Percentiles rank a stretch among this genome's conserved stretches.
Conservation (phyloP, 2,329 filamentous ascomycete genomes). For the Plectosphaerella sp. region DNA sequence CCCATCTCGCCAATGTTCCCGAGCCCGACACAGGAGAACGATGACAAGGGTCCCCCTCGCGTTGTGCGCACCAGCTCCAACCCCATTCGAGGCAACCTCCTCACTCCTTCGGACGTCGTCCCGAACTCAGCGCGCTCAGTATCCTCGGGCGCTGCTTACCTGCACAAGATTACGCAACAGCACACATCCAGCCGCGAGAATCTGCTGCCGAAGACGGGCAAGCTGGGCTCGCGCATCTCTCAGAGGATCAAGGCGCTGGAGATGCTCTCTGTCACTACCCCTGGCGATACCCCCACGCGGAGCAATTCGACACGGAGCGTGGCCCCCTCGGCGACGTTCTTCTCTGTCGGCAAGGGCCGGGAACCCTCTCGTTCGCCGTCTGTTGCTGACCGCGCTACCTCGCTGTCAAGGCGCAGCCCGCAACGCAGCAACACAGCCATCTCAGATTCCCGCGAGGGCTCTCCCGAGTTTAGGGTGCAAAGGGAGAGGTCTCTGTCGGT, state of each 20-base stretch:
- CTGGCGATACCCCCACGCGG: slow-evolving; percentile 19
- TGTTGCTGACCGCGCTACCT: slow-evolving; percentile 37
- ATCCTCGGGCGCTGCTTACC: slow-evolving; percentile 52
- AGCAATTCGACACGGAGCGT: slow-evolving; percentile 1
- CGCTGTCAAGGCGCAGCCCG: slow-evolving; percentile 26
- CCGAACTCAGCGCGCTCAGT: slow-evolving; percentile 46
- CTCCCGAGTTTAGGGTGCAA: slow-evolving; percentile 34
- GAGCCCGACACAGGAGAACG: slow-evolving; percentile 13
- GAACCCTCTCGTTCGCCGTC: slow-evolving; percentile 42
- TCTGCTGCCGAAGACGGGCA: slow-evolving; percentile 66
- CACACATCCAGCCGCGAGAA: slow-evolving; percentile 35
- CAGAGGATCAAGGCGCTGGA: slow-evolving; percentile 92
- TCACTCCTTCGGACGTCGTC: slow-evolving; percentile 40
- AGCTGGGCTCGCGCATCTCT: slow-evolving; percentile 85
- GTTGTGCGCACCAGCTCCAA: slow-evolving; percentile 28
- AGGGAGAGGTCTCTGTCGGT: slow-evolving; percentile 50
- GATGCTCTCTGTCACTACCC: slow-evolving; percentile 56
- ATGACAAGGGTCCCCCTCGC: slow-evolving; percentile 26
- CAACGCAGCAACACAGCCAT: slow-evolving; percentile 25
- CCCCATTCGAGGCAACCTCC: slow-evolving; percentile 38
- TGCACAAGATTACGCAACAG: slow-evolving; percentile 51
- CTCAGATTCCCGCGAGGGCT: slow-evolving; percentile 38
- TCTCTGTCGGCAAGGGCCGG: slow-evolving; percentile 49
- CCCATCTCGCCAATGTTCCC: slow-evolving; percentile 64
- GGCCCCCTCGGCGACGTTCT: slow-evolving; percentile 49